Evolutionary conservation across 1,284 basidiomycete species (phyloP).

Genomic region (Fomitopsis pinicola): DNA sequence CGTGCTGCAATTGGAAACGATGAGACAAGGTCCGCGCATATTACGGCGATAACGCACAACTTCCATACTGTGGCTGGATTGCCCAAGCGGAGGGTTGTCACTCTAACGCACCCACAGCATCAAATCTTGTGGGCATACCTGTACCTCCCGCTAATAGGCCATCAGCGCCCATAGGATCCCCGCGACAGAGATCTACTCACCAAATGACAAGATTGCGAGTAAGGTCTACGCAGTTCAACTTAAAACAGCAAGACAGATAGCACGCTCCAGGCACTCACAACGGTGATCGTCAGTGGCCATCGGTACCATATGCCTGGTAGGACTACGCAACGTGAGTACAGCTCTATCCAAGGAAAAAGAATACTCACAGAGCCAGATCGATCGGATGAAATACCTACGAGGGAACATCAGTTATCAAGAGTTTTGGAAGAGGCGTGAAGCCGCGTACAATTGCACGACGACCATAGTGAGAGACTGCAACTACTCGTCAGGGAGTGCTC

Average conservation of each 20-base stretch:
- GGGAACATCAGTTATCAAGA: too few species aligned
- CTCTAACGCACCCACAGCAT: background rate
- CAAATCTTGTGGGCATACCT: background rate
- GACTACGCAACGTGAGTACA: background rate
- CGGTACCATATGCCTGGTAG: background rate
- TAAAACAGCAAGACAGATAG: background rate
- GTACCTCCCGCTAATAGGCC: background rate
- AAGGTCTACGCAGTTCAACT: background rate
- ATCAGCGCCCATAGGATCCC: background rate
- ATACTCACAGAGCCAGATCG: background rate
- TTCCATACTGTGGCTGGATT: background rate
- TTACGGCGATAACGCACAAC: background rate
- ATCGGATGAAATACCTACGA: background rate
- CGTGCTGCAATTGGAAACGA: background rate
- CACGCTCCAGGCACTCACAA: background rate
- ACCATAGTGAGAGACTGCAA: background rate
- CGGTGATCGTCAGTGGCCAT: background rate
- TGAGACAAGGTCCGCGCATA: background rate
- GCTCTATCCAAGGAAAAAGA: background rate
- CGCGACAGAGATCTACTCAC: background rate
- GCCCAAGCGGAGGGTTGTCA: background rate
- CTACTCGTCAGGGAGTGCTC: background rate
- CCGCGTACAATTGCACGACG: background rate
- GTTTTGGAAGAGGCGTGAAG: too few species aligned
- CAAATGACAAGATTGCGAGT: background rate